Conservation (phyloP, 169 alveolate genomes). For the Plasmodium yoelii region DNA sequence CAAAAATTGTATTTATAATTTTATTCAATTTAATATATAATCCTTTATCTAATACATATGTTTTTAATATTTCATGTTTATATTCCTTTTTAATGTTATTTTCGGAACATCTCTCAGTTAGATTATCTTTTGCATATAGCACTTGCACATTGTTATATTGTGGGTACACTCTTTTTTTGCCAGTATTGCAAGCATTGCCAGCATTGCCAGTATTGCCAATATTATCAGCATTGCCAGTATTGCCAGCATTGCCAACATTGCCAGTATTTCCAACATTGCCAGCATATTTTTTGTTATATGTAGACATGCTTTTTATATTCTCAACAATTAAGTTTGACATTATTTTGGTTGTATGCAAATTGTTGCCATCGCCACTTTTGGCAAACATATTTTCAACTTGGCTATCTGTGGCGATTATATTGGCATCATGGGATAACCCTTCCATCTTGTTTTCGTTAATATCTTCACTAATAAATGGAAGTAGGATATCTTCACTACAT, state of each 20-base stretch:
- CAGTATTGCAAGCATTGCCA: too few relatives aligned
- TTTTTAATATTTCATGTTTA: conserved; percentile 31
- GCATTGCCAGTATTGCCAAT: too few relatives aligned
- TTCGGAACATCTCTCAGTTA: conserved; percentile 19
- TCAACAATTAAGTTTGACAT: conserved; percentile 11
- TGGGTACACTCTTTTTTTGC: not conserved
- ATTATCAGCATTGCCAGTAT: too few relatives aligned
- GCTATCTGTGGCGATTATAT: too few relatives aligned
- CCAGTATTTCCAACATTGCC: too few relatives aligned
- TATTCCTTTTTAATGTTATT: conserved; percentile 12
- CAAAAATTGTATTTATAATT: conserved; percentile 1
- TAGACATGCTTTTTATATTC: not conserved
- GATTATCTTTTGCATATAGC: conserved; percentile 15
- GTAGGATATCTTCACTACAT: too few relatives aligned
- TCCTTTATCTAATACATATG: not conserved
- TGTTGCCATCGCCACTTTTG: too few relatives aligned
- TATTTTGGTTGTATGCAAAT: not conserved
- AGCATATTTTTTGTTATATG: not conserved
- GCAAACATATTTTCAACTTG: too few relatives aligned
- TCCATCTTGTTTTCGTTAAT: too few relatives aligned
- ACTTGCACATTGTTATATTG: conserved; percentile 1
- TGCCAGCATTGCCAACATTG: too few relatives aligned
- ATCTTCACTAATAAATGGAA: too few relatives aligned
- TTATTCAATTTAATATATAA: conserved; percentile 19
- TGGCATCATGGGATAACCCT: too few relatives aligned